Percentiles rank a stretch among this genome's conserved stretches.
Evolutionary conservation across 2,329 filamentous ascomycete species (phyloP).

Genomic region (Xenosphaeropsis pyriputrescens): DNA sequence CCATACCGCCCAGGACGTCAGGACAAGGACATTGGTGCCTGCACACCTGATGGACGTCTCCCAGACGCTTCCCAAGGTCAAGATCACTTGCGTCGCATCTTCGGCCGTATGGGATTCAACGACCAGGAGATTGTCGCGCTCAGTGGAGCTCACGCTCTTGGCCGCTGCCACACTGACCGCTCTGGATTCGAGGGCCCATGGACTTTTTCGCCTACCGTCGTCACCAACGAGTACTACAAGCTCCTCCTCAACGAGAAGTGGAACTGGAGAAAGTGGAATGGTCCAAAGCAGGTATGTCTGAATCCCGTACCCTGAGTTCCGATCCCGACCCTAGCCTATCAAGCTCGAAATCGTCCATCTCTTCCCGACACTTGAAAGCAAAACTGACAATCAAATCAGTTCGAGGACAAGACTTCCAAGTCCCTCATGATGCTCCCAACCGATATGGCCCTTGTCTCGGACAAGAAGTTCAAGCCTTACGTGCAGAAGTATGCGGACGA

Average conservation of each 20-base stretch:
- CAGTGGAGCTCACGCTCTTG: conserved; percentile 71
- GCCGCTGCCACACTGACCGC: conserved; percentile 78
- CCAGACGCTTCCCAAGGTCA: conserved; percentile 68
- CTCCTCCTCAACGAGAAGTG: conserved; percentile 86
- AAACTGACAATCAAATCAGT: conserved; percentile 29
- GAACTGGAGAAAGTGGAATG: conserved; percentile 82
- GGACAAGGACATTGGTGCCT: conserved; percentile 68
- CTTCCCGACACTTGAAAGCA: neutral
- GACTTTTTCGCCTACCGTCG: conserved; percentile 79
- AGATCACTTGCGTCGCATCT: conserved; percentile 80
- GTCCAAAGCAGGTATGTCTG: conserved; percentile 51
- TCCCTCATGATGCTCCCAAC: conserved; percentile 94
- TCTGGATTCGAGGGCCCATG: conserved; percentile 81
- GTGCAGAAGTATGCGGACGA: conserved; percentile 87
- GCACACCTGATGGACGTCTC: conserved; percentile 86
- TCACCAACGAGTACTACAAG: conserved; percentile 93
- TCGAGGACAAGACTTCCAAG: conserved; percentile 78
- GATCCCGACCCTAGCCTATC: too few relatives aligned
- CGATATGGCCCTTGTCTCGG: conserved; percentile 75
- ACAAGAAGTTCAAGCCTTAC: conserved; percentile 69
- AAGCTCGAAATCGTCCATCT: neutral
- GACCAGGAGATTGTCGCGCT: conserved; percentile 94
- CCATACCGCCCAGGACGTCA: conserved; percentile 77
- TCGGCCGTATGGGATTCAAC: conserved; percentile 94
- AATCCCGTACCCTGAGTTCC: too few relatives aligned